Evolutionary conservation across 257 asterid genomes (phyloP), one percentile per base, ranked within the genome.

Genomic region (Nicotiana paniculata): DNA sequence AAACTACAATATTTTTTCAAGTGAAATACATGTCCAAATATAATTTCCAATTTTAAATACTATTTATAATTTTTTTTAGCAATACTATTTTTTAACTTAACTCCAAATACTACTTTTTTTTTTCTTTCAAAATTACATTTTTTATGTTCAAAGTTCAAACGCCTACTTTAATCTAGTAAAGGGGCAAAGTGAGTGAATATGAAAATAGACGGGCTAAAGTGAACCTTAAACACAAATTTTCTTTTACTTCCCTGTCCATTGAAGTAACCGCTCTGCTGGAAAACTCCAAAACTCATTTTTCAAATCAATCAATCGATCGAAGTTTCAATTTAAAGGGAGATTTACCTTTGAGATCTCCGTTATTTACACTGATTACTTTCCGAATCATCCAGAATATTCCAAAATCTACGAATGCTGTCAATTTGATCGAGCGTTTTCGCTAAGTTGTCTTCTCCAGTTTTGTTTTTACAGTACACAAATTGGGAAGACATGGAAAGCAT

Each of bases 401-500:
- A 3, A 0, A 13, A 53, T 11, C 16, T 17, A 72, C 21, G 5
- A 70, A 70, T 72, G 78, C 59, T 46, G 26, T 24, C 79, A 74
- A 74, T 26, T 74, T 75, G 46, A 51, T 17, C 26, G 26, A 58
- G 63, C 63, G 26, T 18, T 18, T 58, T 26, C 46, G 39, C 10
- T 30, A 64, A 64, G 4, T 13, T 30, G 39, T 75, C 39, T 72
- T 72, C 37, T 72, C 37, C 61, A 46, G 61, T 39, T 39, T 4
- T 58, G 8, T 9, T 58, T 18, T 13, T 18, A 53, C 57, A 13
- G 58, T 13, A 3, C n/a, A 43, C 51, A 5, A 59, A 63, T 11
- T 15, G 12, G 77, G 28, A 37, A 68, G 35, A 24, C 66, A 92
- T 93, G 98, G 96, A 93, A 54, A 86, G 79, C 85, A 82, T 82